These are phyloP conservation scores for Saccharomyces pastorianus DNA, from an alignment of 1,139 yeast species.

Conservation along the genomic window DNA sequence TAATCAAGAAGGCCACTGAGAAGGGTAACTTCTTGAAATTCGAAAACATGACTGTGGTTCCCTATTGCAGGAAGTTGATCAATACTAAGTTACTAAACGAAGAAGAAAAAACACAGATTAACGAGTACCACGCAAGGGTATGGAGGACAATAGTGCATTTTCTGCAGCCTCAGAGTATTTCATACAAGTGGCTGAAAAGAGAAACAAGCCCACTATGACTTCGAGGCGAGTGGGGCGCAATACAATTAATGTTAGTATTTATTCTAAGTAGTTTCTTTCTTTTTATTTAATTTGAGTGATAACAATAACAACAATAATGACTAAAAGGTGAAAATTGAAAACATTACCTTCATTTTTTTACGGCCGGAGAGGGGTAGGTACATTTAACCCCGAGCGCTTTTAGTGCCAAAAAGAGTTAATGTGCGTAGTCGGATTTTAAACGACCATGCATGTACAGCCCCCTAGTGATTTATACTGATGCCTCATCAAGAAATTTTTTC, in stretches of 20 bases:
- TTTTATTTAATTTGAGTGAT: neutral
- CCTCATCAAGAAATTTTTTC: neutral
- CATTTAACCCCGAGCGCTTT: neutral
- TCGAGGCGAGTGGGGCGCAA: neutral
- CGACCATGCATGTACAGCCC: neutral
- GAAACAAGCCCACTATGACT: conserved; percentile 47
- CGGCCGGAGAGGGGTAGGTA: neutral
- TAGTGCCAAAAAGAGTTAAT: neutral
- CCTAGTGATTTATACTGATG: neutral
- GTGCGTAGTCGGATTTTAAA: neutral
- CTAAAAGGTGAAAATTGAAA: neutral
- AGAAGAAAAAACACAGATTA: conserved; percentile 61
- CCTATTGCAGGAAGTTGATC: conserved; percentile 67
- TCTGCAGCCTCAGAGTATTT: conserved; percentile 44
- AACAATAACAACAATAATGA: neutral
- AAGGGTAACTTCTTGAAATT: conserved; percentile 62
- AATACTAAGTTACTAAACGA: conserved; percentile 47
- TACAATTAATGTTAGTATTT: neutral
- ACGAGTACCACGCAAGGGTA: conserved; percentile 57
- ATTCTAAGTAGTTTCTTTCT: neutral
- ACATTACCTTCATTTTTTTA: neutral
- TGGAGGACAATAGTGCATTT: conserved; percentile 47
- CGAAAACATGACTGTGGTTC: conserved; percentile 85
- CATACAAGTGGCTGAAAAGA: conserved; percentile 65
- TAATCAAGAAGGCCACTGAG: conserved; percentile 37